A percentile compares a stretch with the other conserved stretches of the same genome.
phyloP scores from a whole-genome alignment of 768 basidiomycete genomes.

The Dioszegia hungarica region DNA sequence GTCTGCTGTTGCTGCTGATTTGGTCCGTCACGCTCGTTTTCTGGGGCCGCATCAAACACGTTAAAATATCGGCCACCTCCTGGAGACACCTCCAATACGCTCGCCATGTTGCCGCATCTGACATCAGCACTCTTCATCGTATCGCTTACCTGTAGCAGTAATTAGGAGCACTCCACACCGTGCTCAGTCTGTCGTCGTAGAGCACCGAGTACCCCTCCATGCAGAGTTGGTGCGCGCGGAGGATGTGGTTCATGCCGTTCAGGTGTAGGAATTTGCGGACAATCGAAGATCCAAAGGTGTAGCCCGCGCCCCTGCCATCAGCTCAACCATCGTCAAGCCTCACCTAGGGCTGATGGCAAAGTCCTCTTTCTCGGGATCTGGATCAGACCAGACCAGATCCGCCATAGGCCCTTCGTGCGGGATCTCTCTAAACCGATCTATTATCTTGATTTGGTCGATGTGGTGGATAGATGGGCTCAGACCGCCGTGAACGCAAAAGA shows the following conservation, averaged over 20 bases:
- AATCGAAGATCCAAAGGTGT: conserved; percentile 96
- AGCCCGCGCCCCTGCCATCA: conserved; percentile 77
- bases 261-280: conserved; percentile 95
- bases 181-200: conserved; percentile 90
- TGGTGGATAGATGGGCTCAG: conserved; percentile 97
- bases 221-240: conserved; percentile 96
- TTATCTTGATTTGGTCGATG: conserved; percentile 98
- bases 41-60: conserved; percentile 96
- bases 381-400: conserved; percentile 99
- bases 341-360: conserved; percentile 98
- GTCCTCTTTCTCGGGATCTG: conserved; percentile 97
- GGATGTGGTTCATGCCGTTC: conserved; percentile 94
- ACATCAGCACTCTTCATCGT: background rate
- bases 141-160: conserved; percentile 71
- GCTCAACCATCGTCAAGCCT: conserved; percentile 31
- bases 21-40: conserved; percentile 65
- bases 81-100: conserved; percentile 91
- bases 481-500: conserved; percentile 99
- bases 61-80: conserved; percentile 85
- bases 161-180: conserved; percentile 98
- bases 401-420: conserved; percentile 99
- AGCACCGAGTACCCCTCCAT: conserved; percentile 99
- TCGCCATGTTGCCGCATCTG: conserved; percentile 91
- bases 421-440: conserved; percentile 98
- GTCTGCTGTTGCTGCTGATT: conserved; percentile 45